Evolutionary conservation across 2,329 filamentous ascomycete genomes (phyloP), one percentile per base, ranked within the genome.

Genomic region (Botryotinia convoluta): DNA sequence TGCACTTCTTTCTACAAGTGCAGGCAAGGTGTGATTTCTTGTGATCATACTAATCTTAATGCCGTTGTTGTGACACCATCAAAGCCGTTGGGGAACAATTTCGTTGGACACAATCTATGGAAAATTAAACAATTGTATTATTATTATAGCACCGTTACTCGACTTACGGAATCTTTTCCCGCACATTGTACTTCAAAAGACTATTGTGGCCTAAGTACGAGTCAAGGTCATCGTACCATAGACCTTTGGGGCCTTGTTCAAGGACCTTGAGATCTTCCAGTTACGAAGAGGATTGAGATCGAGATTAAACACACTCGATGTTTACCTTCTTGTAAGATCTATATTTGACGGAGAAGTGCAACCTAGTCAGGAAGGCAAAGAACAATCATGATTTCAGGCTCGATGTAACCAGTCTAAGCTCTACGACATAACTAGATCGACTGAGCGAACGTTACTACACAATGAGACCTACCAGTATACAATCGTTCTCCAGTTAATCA

Each of bases 11-110:
- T 68, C 26, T 32, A 39, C 65, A 20, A 39, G 8, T 54, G 10
- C 2, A 26, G 9, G n/a, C 45, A 29, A 29, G 5, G 9, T 42
- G 65, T 26, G 20, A 57, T 57, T 42, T 42, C 6, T 57, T 42
- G 29, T 57, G 26, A 32, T 10, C 26, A 29, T 57, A 48, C 65
- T n/a, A 54, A 68, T 68, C 26, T 68, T 68, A 68, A 57, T 42
- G 35, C 16, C 32, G 45, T 54, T 37, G 32, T 54, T 18, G 45
- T 54, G 35, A 12, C 7, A 48, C 26, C 22, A 22, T 37, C 22
- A 20, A 57, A 18, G 7, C 26, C 9, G 20, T 26, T 67, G 12
- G 44, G 44, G 12, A 14, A 37, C 26, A 20, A 26, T 26, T 14
- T 48, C 26, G 48, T n/a, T 48, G 22, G 29, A 37, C 29, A 48